Percentiles rank a stretch among this genome's conserved stretches.
Evolutionary conservation across 306 rosid genomes (phyloP).

Genomic region (Dryas octopetala): DNA sequence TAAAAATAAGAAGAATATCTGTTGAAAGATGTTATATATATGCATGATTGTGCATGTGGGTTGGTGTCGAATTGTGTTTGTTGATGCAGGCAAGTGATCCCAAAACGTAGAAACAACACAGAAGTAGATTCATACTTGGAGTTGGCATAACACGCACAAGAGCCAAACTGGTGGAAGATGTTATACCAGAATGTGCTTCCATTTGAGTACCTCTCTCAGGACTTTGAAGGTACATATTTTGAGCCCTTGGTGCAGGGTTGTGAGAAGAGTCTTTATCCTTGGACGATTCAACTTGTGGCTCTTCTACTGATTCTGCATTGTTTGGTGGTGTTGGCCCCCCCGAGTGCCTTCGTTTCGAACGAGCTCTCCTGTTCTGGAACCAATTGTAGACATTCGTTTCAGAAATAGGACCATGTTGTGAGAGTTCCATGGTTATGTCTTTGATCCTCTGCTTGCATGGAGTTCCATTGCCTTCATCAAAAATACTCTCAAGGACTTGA

Average conservation of each 20-base stretch:
- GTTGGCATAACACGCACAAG: constrained; percentile 1
- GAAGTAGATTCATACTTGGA: constrained; percentile 15
- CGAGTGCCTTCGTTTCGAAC: constrained; percentile 68
- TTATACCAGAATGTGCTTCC: neutral
- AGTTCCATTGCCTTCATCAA: constrained; percentile 70
- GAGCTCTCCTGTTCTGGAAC: constrained; percentile 86
- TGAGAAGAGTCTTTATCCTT: constrained; percentile 46
- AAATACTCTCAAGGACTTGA: constrained; percentile 64
- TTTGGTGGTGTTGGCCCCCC: constrained; percentile 23
- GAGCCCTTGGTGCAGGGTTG: constrained; percentile 31
- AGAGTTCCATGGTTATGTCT: constrained; percentile 57
- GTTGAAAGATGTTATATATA: neutral
- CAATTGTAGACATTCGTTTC: constrained; percentile 87
- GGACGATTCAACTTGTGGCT: constrained; percentile 49
- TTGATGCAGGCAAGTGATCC: neutral
- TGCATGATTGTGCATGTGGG: neutral
- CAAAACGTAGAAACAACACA: neutral
- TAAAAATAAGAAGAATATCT: neutral
- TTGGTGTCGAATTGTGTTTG: neutral
- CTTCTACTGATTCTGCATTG: constrained; percentile 41
- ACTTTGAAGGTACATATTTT: constrained; percentile 43
- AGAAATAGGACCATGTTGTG: constrained; percentile 68
- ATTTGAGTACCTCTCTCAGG: constrained; percentile 43
- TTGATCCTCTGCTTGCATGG: constrained; percentile 69
- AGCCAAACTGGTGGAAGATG: constrained; percentile 7